Evolutionary conservation across 1,284 basidiomycete genomes (phyloP), one percentile per base, ranked within the genome.

Genomic region (Puccinia polysora): DNA sequence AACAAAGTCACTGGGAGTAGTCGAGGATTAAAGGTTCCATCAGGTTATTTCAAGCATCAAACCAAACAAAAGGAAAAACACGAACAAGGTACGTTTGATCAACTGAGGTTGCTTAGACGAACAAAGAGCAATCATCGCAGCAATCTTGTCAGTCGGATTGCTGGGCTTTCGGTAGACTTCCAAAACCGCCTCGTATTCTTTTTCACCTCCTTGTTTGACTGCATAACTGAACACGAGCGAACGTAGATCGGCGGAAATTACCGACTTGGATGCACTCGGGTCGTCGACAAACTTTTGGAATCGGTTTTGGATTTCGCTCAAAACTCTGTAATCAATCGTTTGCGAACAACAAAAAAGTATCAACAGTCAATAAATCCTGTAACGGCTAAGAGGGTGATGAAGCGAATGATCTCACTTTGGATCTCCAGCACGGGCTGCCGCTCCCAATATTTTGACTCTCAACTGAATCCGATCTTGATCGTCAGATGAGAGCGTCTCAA

Each of bases 121-220:
- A 69, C 79, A 78, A 30, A 82, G 75, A 8, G 79, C 81, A 1
- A 75, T 60, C 74, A 81, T 80, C 18, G 81, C 79, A 1, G 79
- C 78, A 5, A 77, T 75, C 75, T 80, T 79, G 77, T 82, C 80
- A 53, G 77, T 75, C 1, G 78, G 78, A 55, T 86, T 84, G 0
- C 86, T 84, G 0, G 91, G 89, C 40, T 89, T 86, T 77, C 86
- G 83, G 79, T 88, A 87, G 47, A 93, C 84, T 65, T 82, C 82
- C 75, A 88, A 84, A 58, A 89, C 83, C 63, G 87, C 86, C 68
- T 90, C 85, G 79, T 88, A 96, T 80, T 95, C 92, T 59, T 82
- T 82, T 59, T 82, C 82, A 18, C 90, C 91, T 64, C 92, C 92
- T 77, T 87, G 82, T 77, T 84, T 84, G 69, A 89, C 87, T 58